Percentiles rank a stretch among this genome's conserved stretches.
These are phyloP conservation scores for Phyllosticta citrichinensis DNA, from an alignment of 2,329 filamentous ascomycete species.

Conservation along the genomic window DNA sequence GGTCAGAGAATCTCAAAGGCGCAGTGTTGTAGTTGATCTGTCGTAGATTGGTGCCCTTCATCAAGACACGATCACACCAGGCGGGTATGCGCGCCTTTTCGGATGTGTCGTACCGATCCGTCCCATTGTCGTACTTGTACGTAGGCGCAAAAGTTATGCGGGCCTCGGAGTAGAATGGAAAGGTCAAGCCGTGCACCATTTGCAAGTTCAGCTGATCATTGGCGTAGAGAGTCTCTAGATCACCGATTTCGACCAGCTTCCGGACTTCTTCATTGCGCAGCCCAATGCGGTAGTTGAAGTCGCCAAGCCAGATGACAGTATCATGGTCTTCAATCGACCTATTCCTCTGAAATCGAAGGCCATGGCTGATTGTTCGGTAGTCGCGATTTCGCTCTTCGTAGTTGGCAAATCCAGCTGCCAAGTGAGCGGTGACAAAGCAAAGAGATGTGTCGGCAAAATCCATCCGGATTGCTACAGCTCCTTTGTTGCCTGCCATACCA, in stretches of 20 bases:
- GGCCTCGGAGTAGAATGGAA: constrained; percentile 85
- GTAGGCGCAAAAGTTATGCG: constrained; percentile 83
- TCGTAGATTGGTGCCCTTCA: constrained; percentile 72
- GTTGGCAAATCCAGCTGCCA: constrained; percentile 92
- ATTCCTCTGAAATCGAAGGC: constrained; percentile 83
- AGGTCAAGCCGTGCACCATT: constrained; percentile 86
- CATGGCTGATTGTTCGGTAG: constrained; percentile 79
- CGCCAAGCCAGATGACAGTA: constrained; percentile 81
- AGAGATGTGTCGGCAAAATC: constrained; percentile 88
- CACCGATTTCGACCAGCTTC: constrained; percentile 58
- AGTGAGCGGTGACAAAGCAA: constrained; percentile 91
- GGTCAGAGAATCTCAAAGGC: constrained; percentile 81
- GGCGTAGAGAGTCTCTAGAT: constrained; percentile 73
- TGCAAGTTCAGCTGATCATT: constrained; percentile 95
- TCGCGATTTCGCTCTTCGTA: constrained; percentile 94
- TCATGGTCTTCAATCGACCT: constrained; percentile 86
- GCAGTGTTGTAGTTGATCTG: constrained; percentile 78
- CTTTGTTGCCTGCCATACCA: constrained; percentile 96
- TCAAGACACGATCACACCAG: constrained; percentile 90
- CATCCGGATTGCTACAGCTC: constrained; percentile 89
- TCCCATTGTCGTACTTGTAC: constrained; percentile 89
- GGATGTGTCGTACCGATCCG: constrained; percentile 83
- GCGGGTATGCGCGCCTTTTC: constrained; percentile 93
- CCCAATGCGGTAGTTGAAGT: constrained; percentile 97
- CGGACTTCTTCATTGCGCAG: constrained; percentile 69